Base-by-base conservation (phyloP, 2,329 filamentous ascomycete species). In the Sporothrix protearum region DNA sequence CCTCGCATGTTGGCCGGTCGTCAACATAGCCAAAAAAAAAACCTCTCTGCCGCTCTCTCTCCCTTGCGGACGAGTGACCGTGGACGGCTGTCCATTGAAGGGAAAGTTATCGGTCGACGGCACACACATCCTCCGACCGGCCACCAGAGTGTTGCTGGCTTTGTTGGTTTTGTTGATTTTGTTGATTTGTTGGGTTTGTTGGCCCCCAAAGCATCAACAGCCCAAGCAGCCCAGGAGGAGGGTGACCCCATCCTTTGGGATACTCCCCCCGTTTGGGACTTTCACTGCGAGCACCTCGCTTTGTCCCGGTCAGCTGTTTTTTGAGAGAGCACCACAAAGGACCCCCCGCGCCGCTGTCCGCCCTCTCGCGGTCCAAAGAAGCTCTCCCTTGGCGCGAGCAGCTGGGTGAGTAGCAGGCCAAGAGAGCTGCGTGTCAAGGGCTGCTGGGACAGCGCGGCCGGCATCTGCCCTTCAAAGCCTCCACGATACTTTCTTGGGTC, bases 11-110 rank as follows among this genome's bases (percentile, higher is more conserved):
- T 42, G 59, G 33, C 7, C 30, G 57, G 16, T 16, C 10, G 3
- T n/a, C 14, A 33, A 61, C 30, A 55, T 10, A 33, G 55, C n/a
- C n/a, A n/a, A n/a, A n/a, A n/a, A n/a, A n/a, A n/a, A n/a, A n/a
- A n/a, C n/a, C n/a, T n/a, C n/a, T n/a, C n/a, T n/a, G n/a, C n/a
- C n/a, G n/a, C n/a, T n/a, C n/a, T 30, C 42, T 22, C 28, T 49
- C 39, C 42, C 61, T 66, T 45, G 39, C 42, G 61, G 61, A 66
- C 61, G 39, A 66, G 61, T 22, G 57, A 63, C 33, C n/a, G 33
- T 42, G n/a, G 55, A n/a, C 6, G 28, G 30, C 5, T 8, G 28
- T 57, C 57, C 36, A 16, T 42, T 14, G 14, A 45, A 63, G 6
- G 9, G 22, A 6, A 45, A 42, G 59, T 2, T 5, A 36, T 3